Evolutionary conservation across 805 yeast genomes (phyloP), one percentile per base, ranked within the genome.

Genomic region (Candida sithepensis): DNA sequence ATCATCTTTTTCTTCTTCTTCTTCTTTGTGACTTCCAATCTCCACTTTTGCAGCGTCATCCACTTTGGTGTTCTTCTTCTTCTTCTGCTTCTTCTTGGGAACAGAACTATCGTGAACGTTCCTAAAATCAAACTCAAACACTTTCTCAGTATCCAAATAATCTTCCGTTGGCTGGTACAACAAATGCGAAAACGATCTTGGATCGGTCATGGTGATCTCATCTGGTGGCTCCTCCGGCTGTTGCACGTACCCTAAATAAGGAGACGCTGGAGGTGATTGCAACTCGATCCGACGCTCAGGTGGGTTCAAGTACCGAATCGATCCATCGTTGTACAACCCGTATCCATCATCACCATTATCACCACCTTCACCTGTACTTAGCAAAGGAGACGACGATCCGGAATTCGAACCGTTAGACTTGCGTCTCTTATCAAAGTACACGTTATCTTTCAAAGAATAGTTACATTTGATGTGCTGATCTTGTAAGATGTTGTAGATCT

Each of bases 231-330:
- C 69, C 44, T 66, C 70, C 1, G 64, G 65, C 45, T 49, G 50
- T 34, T 57, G 58, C 14, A 56, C 52, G 51, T 58, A 65, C 2
- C 68, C 68, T 22, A 64, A 50, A 43, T 65, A 65, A 3, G 70
- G 70, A 1, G 70, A 66, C 1, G 68, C 61, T 7, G 70, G 70
- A 6, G 70, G 70, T 0, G 70, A 66, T 49, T 63, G 66, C 41
- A 65, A 50, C 41, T 65, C 67, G 1, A 65, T 49, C n/a, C 51
- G 55, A 7, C 61, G 54, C 24, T 55, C 58, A 1, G 69, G 69
- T 2, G 60, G 60, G 19, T 48, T 50, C 19, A 61, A 47, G 14
- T 30, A 30, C 16, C 34, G 34, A 12, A 30, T 30, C 5, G 34
- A 30, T 10, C 16, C 7, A 30, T 30, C 34, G 14, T 6, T 12